Conservation (phyloP, 768 basidiomycete species). For the Suillus tomentosus region DNA sequence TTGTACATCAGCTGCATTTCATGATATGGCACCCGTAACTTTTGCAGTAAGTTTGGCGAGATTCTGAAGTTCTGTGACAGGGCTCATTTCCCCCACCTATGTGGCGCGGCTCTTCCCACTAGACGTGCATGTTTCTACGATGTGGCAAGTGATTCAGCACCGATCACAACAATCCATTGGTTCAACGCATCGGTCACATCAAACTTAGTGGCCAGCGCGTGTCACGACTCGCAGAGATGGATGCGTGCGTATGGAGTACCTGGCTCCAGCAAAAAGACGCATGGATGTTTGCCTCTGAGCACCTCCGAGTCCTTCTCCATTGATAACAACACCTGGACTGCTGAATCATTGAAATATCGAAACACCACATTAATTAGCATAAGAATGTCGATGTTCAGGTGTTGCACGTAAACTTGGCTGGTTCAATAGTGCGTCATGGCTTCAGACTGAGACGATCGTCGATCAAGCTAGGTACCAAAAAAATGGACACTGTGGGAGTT, state of each 20-base stretch:
- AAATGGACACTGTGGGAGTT: constrained; percentile 36
- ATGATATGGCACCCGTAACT: background rate
- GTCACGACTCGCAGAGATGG: background rate
- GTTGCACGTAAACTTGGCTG: background rate
- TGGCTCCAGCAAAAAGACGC: background rate
- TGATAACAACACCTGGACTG: background rate
- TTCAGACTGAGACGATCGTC: background rate
- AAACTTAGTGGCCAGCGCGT: background rate
- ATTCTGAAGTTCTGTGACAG: background rate
- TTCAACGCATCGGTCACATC: background rate
- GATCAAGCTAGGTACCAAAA: constrained; percentile 7
- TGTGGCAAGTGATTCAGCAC: background rate
- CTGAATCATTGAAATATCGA: background rate
- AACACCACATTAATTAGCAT: too few species aligned
- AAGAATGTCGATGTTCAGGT: background rate
- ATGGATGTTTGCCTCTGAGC: background rate
- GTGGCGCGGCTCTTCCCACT: background rate
- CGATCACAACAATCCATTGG: background rate
- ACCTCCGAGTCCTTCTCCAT: background rate
- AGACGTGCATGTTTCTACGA: background rate
- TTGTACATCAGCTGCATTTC: background rate
- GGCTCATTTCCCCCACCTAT: background rate
- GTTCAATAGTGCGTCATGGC: background rate
- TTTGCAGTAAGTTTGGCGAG: background rate
- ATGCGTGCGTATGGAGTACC: background rate